phyloP scores from a whole-genome alignment of 352 stramenopile species.

The Phytophthora multivora region DNA sequence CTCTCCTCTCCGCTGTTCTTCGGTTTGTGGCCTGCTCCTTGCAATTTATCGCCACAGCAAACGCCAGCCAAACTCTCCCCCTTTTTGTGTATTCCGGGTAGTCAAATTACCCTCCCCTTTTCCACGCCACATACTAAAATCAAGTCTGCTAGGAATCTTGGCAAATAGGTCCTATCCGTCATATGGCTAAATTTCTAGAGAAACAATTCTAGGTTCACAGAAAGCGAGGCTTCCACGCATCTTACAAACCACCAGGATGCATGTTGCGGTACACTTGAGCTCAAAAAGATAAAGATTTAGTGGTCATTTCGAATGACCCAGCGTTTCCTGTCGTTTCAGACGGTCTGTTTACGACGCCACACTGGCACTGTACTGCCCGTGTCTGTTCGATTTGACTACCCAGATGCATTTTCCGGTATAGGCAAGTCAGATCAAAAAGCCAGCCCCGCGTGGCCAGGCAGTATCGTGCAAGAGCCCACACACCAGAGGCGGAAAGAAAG shows the following conservation, averaged over 20 bases:
- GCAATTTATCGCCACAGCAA: slow-evolving; percentile 13
- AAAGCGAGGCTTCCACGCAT: not conserved
- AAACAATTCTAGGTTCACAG: not conserved
- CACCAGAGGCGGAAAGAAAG: slow-evolving; percentile 16
- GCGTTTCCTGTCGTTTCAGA: slow-evolving; percentile 19
- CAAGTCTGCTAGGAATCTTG: slow-evolving; percentile 8
- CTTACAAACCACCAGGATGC: not conserved
- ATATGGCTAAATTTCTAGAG: slow-evolving; percentile 1
- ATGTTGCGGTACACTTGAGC: not conserved
- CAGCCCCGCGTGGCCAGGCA: slow-evolving; percentile 2
- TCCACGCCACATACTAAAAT: slow-evolving; percentile 12
- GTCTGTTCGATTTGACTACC: slow-evolving; percentile 19
- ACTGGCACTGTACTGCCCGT: slow-evolving; percentile 7
- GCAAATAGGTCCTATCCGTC: slow-evolving; percentile 21
- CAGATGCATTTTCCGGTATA: slow-evolving; percentile 19
- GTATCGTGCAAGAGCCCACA: slow-evolving; percentile 10
- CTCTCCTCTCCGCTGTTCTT: slow-evolving; percentile 45
- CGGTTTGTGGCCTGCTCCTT: slow-evolving; percentile 36
- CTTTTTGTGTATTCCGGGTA: not conserved
- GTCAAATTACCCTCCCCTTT: slow-evolving; percentile 15
- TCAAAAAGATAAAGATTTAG: not conserved
- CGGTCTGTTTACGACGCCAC: slow-evolving; percentile 12
- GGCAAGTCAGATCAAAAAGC: slow-evolving; percentile 28
- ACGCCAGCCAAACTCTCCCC: slow-evolving; percentile 25
- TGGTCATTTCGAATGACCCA: not conserved